Conservation (phyloP, 352 stramenopile genomes). For the Phytophthora kernoviae region DNA sequence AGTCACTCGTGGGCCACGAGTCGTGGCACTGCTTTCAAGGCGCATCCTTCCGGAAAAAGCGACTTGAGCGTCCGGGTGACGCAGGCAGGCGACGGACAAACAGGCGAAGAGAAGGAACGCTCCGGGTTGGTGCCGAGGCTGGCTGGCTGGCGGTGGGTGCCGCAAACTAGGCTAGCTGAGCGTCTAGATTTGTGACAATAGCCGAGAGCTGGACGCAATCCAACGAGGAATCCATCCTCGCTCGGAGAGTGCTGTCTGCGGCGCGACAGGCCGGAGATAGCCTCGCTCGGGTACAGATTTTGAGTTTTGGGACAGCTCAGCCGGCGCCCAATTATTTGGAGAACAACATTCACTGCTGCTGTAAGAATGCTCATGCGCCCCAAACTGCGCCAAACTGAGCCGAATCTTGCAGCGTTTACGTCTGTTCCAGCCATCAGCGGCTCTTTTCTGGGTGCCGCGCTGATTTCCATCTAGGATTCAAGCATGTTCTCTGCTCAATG, state of each 20-base stretch:
- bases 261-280: no score
- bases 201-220: neutral
- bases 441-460: constrained; percentile 28
- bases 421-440: constrained; percentile 28
- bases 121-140: constrained; percentile 10
- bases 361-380: neutral
- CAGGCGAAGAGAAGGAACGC: constrained; percentile 17
- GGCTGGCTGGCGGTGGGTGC: constrained; percentile 10
- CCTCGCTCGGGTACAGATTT: constrained; percentile 4
- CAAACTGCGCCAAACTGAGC: constrained; percentile 6
- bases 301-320: constrained; percentile 18
- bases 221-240: constrained; percentile 21
- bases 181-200: neutral
- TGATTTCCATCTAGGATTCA: constrained; percentile 28
- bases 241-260: neutral
- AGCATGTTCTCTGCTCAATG: constrained; percentile 8
- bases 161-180: neutral
- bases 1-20: no score
- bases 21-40: constrained; percentile 9
- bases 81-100: constrained; percentile 24
- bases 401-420: constrained; percentile 23
- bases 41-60: constrained; percentile 31
- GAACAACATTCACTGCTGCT: neutral
- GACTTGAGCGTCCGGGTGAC: constrained; percentile 25
- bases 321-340: neutral